A percentile compares a stretch with the other conserved stretches of the same genome.
Conservation (phyloP, 176 grass and related monocot species). For the Typha latifolia region DNA sequence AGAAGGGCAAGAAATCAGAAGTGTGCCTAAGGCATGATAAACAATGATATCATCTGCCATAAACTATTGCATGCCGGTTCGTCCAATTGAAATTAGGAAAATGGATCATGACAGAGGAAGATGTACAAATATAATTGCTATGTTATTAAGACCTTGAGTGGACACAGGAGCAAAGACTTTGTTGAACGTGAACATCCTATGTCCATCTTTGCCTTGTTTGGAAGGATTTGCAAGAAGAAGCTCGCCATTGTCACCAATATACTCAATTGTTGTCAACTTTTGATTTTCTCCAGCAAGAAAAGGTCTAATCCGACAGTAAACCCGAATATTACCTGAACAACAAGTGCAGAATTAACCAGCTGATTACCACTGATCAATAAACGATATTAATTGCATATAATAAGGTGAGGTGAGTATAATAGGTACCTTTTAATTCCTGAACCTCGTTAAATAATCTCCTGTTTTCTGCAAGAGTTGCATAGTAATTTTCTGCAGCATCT, state of each 20-base stretch:
- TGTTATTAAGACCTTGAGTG: conserved; percentile 57
- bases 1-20: not conserved
- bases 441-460: conserved; percentile 78
- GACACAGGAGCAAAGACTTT: conserved; percentile 66
- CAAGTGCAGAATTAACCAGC: not conserved
- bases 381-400: not conserved
- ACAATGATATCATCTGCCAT: not conserved
- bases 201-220: conserved; percentile 66
- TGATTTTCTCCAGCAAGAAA: conserved; percentile 56
- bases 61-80: not conserved
- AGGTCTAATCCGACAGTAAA: conserved; percentile 83
- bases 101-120: not conserved
- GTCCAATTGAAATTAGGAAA: not conserved
- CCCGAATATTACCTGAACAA: conserved; percentile 79
- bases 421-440: conserved; percentile 87
- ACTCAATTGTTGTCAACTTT: conserved; percentile 30
- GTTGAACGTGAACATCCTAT: conserved; percentile 79
- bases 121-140: not conserved
- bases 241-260: conserved; percentile 64
- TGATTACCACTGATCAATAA: not conserved
- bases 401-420: not conserved
- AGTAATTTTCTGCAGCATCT: conserved; percentile 54
- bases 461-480: conserved; percentile 68
- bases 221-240: conserved; percentile 61
- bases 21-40: no score